Base-by-base conservation (phyloP, 2,329 filamentous ascomycete genomes). In the Eurotiales sp. region DNA sequence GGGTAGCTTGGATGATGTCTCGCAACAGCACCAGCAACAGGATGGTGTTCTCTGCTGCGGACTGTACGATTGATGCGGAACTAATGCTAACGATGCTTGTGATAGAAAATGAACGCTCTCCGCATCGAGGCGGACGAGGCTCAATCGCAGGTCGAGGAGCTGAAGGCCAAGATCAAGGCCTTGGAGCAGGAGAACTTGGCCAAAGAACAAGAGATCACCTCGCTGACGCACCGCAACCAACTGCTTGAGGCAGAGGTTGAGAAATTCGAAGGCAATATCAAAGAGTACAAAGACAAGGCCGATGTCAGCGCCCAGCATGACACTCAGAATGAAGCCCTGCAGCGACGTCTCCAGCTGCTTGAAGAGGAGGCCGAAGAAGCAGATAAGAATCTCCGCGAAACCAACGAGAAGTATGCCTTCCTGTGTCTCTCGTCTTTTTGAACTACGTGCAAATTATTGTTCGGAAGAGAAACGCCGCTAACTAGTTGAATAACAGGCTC, bases 141-240 rank as follows among this genome's bases (percentile, higher is more conserved):
- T 59, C 76, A 84, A 59, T 76, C 79, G 70, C 87, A 92, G 77
- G 86, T 86, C 59, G 89, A 96, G 70, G 92, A 97, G 76, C 83
- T 95, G 61, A 85, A 93, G 77, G 61, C 74, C 64, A 91, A 89
- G 77, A 82, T 96, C 77, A 97, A 96, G 82, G 73, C 76, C 50
- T 82, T 97, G 58, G 91, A 99, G 77, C 87, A 96, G 75, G 92
- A 97, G 78, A 96, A 90, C 73, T 81, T 96, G 57, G 81, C 87
- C 70, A 97, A 97, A 80, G 93, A 97, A 79, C 91, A 97, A 76
- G 92, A 97, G 73, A 95, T 97, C 74, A 95, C 88, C 61, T 97
- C 93, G 49, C 84, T 97, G 66, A 84, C 87, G 70, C 92, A 97
- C 86, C 95, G 92, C 80, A 96, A 96, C 77, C 84, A 85, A 66